A percentile compares a stretch with the other conserved stretches of the same genome.
phyloP scores from a whole-genome alignment of 2,329 filamentous ascomycete genomes.

The Neonectria sp. region DNA sequence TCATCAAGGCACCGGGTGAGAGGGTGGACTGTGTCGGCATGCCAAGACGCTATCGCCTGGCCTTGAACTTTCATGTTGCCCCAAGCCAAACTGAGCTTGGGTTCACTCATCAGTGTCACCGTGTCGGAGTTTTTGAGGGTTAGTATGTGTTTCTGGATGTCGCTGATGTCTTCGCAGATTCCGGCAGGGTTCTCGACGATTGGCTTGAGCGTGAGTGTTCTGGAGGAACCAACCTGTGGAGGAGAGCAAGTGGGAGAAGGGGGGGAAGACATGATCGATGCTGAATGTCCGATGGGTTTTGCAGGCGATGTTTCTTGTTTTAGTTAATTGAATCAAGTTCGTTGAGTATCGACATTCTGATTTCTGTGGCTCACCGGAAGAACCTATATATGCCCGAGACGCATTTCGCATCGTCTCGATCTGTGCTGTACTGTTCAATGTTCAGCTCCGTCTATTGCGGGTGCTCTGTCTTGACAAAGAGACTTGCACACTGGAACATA shows the following conservation, averaged over 20 bases:
- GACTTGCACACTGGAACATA: neutral
- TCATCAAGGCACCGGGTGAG: neutral
- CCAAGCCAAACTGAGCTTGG: neutral
- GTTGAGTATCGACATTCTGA: no score
- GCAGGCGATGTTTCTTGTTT: no score
- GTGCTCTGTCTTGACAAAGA: neutral
- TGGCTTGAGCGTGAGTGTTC: neutral
- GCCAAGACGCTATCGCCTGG: neutral
- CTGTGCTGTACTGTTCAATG: neutral
- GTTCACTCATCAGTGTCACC: neutral
- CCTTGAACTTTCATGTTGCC: neutral
- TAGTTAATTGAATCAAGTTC: no score
- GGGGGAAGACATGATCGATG: neutral
- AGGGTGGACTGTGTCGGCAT: neutral
- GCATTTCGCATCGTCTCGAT: neutral
- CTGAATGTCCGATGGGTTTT: neutral
- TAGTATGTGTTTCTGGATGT: neutral
- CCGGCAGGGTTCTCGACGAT: neutral
- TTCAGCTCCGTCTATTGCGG: no score
- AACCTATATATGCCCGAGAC: neutral
- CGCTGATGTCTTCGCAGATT: neutral
- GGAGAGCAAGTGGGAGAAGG: neutral
- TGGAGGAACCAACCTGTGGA: no score
- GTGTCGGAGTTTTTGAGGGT: neutral
- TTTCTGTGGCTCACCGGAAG: neutral